Base-by-base conservation (phyloP, 106 monocot species). In the Hemerocallis citrina region DNA sequence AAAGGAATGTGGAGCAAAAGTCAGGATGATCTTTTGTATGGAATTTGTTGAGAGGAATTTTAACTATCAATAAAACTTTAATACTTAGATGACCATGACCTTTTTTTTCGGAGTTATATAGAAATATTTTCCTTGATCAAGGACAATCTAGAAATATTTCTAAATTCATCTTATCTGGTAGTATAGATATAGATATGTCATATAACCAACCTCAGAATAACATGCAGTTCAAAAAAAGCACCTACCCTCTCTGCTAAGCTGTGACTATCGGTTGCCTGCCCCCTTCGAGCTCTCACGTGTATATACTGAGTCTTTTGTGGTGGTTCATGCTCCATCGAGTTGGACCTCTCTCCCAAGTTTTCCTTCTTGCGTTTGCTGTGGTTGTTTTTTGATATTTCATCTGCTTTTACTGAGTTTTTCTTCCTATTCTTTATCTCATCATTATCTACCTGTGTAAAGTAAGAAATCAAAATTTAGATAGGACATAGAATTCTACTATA, bases 221-320 rank as follows among this genome's bases (percentile, higher is more conserved):
- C 7, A 0, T 56, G 1, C 1, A 3, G 2, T 8, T 7, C 7
- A 6, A 20, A 56, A 6, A 34, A 56, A 8, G 11, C 1, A 13
- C n/a, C 5, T 55, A 55, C 55, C 33, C 55, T 55, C 24, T 55
- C 55, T 15, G 55, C 55, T 15, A 55, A 24, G 55, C 55, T 55
- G 16, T 55, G 55, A 15, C 55, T 55, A 33, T 55, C 55, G 15
- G 55, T 55, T 55, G 55, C 55, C 33, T 55, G 55, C 16, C 55
- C 55, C 33, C 55, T 55, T 32, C 55, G 30, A 32, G 55, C 55
- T 24, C 55, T 55, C 55, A 55, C 89, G 32, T 85, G 89, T 38
- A 89, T 85, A 69, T 75, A 89, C 42, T 84, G 75, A 7, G 71
- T 59, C 72, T 84, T 89, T 34, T 25, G 57, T 16, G 44, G 51